Percentiles rank a stretch among this genome's conserved stretches.
Evolutionary conservation across 805 yeast species (phyloP).

Genomic region (Nakazawaea molendinolei): DNA sequence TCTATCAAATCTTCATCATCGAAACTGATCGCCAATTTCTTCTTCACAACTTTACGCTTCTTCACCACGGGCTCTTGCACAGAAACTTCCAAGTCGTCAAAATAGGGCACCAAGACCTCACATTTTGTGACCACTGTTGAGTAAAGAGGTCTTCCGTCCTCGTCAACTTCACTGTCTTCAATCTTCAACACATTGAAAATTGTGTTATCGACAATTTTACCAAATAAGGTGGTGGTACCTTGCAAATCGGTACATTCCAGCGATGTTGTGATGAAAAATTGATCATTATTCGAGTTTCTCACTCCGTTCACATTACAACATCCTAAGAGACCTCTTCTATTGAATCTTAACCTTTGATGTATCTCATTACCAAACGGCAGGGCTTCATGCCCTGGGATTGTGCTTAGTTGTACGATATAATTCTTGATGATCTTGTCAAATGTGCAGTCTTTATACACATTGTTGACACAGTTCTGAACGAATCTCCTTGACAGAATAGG

Average conservation of each 20-base stretch:
- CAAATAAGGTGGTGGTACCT: slow-evolving; percentile 41
- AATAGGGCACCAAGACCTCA: slow-evolving; percentile 41
- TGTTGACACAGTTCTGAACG: slow-evolving; percentile 40
- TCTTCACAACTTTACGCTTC: slow-evolving; percentile 6
- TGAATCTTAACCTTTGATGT: slow-evolving; percentile 44
- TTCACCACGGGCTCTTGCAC: not conserved
- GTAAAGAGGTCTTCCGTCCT: slow-evolving; percentile 40
- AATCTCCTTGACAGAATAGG: slow-evolving; percentile 44
- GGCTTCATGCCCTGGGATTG: slow-evolving; percentile 4
- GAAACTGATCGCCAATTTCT: not conserved
- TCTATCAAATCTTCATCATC: too few species aligned
- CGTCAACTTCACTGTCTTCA: slow-evolving; percentile 36
- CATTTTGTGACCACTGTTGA: slow-evolving; percentile 39
- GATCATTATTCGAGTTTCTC: slow-evolving; percentile 27
- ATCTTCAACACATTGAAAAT: slow-evolving; percentile 47
- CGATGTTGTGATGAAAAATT: slow-evolving; percentile 38
- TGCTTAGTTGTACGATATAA: slow-evolving; percentile 13
- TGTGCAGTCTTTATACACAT: slow-evolving; percentile 31
- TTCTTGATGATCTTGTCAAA: slow-evolving; percentile 35
- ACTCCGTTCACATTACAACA: slow-evolving; percentile 30
- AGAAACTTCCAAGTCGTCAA: slow-evolving; percentile 31
- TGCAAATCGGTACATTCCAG: slow-evolving; percentile 38
- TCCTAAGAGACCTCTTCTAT: slow-evolving; percentile 49
- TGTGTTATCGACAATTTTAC: slow-evolving; percentile 51
- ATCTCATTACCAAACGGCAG: slow-evolving; percentile 33